These are phyloP conservation scores for Xylogone sp. DNA, from an alignment of 2,329 filamentous ascomycete genomes.

Conservation along the genomic window DNA sequence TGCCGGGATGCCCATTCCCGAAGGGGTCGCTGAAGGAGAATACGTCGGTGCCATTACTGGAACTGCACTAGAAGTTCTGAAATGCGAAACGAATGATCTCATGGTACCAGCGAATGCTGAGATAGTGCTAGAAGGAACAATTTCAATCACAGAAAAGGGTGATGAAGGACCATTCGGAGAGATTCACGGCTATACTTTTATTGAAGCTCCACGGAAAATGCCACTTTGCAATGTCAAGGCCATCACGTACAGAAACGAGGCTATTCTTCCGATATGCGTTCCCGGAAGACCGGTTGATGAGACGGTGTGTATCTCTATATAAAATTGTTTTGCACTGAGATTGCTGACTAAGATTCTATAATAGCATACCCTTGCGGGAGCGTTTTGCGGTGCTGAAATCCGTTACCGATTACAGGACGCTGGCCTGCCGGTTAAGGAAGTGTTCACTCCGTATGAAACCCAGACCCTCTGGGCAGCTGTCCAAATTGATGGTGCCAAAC, in stretches of 20 bases:
- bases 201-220: constrained; percentile 36
- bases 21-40: constrained; percentile 42
- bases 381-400: constrained; percentile 41
- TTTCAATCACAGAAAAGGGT: constrained; percentile 39
- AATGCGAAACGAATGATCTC: constrained; percentile 48
- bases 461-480: constrained; percentile 47
- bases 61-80: constrained; percentile 41
- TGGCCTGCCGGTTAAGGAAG: constrained; percentile 39
- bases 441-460: constrained; percentile 40
- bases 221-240: constrained; percentile 40
- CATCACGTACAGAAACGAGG: constrained; percentile 43
- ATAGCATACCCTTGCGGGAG: constrained; percentile 32
- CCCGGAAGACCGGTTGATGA: neutral
- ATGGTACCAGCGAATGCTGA: constrained; percentile 45
- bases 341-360: neutral
- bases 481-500: constrained; percentile 52
- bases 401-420: constrained; percentile 30
- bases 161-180: constrained; percentile 48
- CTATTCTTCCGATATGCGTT: constrained; percentile 41
- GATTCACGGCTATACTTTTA: constrained; percentile 34
- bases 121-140: constrained; percentile 46
- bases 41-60: constrained; percentile 46
- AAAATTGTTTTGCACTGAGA: neutral
- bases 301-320: neutral
- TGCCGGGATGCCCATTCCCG: constrained; percentile 44